Evolutionary conservation across 345 rosid genomes (phyloP).

Genomic region (Chamaenerion angustifolium): DNA sequence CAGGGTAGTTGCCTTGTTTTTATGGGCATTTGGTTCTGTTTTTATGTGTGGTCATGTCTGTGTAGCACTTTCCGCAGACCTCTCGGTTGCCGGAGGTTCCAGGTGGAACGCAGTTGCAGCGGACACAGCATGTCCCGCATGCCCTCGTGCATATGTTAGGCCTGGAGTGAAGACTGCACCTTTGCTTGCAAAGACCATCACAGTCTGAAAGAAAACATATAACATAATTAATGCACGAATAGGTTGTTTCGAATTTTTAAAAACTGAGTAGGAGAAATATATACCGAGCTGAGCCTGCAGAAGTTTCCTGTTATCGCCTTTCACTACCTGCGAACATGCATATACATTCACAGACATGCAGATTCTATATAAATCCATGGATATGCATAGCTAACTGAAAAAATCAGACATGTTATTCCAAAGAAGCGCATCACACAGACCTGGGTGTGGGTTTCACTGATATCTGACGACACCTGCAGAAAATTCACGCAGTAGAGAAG

Average conservation of each 20-base stretch:
- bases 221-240: no score
- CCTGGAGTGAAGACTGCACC: conserved; percentile 46
- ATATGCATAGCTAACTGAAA: neutral
- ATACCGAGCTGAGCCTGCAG: conserved; percentile 1
- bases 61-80: conserved; percentile 41
- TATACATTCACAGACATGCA: neutral
- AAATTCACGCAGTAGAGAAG: neutral
- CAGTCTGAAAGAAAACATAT: no score
- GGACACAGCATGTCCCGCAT: conserved; percentile 38
- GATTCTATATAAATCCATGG: neutral
- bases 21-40: conserved; percentile 45
- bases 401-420: no score
- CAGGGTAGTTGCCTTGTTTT: neutral
- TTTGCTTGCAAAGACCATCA: conserved; percentile 23
- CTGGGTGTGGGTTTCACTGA: neutral
- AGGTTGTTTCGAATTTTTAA: no score
- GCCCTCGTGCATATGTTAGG: conserved; percentile 42
- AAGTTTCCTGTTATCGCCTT: conserved; percentile 31
- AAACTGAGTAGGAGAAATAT: neutral
- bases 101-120: conserved; percentile 54
- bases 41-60: conserved; percentile 44
- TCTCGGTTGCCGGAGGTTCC: conserved; percentile 45
- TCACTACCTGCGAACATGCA: conserved; percentile 20
- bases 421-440: no score
- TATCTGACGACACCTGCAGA: conserved; percentile 32